A percentile compares a stretch with the other conserved stretches of the same genome.
Conservation (phyloP, 208 protist species). For the Leishmania aethiopica region DNA sequence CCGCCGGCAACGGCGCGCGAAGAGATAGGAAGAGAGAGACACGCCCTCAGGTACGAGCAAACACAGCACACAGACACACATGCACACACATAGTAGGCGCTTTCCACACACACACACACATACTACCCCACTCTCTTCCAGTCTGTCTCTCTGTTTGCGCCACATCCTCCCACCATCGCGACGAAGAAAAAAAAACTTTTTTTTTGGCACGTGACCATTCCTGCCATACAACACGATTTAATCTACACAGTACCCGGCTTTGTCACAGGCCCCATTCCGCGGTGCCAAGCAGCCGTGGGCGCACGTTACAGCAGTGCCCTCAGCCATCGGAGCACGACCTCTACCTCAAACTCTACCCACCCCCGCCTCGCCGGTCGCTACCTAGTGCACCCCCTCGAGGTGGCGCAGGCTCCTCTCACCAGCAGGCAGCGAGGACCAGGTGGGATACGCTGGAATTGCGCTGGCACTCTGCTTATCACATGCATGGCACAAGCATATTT, state of each 20-base stretch:
- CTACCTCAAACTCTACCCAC: neutral
- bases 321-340: neutral
- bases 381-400: neutral
- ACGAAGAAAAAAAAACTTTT: neutral
- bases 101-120: neutral
- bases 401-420: neutral
- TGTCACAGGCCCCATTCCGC: neutral
- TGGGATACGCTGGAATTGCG: neutral
- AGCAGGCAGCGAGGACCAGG: neutral
- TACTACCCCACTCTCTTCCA: neutral
- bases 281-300: neutral
- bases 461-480: neutral
- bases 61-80: neutral
- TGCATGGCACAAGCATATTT: neutral
- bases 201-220: neutral
- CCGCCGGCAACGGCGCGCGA: neutral
- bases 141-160: neutral
- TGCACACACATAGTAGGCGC: neutral
- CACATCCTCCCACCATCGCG: neutral
- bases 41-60: neutral
- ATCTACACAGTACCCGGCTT: neutral
- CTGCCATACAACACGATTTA: neutral
- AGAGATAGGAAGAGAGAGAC: neutral
- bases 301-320: neutral
- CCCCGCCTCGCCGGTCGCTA: neutral